phyloP scores from a whole-genome alignment of 176 grass and related monocot species.

The Tillandsia leiboldiana region DNA sequence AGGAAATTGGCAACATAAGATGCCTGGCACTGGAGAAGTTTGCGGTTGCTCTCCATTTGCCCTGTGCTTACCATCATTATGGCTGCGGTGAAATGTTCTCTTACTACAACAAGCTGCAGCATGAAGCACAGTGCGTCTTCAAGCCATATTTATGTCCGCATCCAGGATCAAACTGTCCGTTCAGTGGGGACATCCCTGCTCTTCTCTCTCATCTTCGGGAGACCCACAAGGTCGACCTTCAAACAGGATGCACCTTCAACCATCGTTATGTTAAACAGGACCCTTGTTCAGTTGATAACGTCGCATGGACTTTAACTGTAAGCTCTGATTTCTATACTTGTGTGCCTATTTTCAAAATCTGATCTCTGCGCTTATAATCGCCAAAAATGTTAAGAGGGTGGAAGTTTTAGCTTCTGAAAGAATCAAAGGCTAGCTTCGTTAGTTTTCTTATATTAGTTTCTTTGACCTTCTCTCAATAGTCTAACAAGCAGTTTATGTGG shows the following conservation, averaged over 20 bases:
- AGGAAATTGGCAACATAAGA: constrained; percentile 25
- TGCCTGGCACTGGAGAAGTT: constrained; percentile 27
- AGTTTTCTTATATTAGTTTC: background rate
- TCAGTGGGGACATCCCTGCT: constrained; percentile 8
- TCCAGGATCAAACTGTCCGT: constrained; percentile 17
- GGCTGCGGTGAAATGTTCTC: constrained; percentile 14
- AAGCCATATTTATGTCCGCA: constrained; percentile 23
- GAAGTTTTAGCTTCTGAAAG: too few relatives aligned
- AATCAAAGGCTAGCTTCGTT: too few relatives aligned
- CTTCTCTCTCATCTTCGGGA: constrained; percentile 14
- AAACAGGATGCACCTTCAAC: constrained; percentile 24
- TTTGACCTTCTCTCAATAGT: background rate
- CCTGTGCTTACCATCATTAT: constrained; percentile 17
- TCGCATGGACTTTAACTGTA: constrained; percentile 25
- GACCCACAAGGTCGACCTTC: constrained; percentile 23
- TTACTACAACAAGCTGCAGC: constrained; percentile 22
- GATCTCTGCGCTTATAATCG: too few relatives aligned
- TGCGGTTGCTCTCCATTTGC: constrained; percentile 12
- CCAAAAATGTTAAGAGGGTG: too few relatives aligned
- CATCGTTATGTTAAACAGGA: constrained; percentile 27
- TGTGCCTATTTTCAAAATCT: background rate
- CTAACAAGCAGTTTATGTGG: background rate
- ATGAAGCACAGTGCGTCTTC: constrained; percentile 12
- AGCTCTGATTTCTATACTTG: background rate
- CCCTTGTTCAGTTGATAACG: constrained; percentile 21